Conservation (phyloP, 345 rosid species). For the Eucalyptus viminalis region DNA sequence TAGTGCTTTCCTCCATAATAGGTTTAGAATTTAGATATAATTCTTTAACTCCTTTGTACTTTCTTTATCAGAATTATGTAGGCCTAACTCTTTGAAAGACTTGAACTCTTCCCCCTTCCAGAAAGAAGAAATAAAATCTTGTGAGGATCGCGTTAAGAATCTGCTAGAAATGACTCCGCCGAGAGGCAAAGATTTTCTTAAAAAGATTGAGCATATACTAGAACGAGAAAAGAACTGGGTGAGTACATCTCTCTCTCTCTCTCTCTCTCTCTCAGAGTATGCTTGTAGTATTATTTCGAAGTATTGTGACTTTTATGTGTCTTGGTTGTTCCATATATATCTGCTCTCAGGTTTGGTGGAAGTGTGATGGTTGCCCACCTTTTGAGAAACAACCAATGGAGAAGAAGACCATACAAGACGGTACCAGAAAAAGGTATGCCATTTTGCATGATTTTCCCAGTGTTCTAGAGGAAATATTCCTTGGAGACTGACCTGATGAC, state of each 20-base stretch:
- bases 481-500: not conserved
- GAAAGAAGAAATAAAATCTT: slow-evolving; percentile 89
- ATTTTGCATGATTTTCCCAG: not conserved
- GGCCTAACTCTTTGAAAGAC: not conserved
- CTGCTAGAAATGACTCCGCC: slow-evolving; percentile 92
- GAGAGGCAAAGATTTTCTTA: slow-evolving; percentile 79
- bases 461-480: not conserved
- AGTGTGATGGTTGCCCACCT: slow-evolving; percentile 95
- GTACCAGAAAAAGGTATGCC: slow-evolving; percentile 56
- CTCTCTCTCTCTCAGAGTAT: not conserved
- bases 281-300: not conserved
- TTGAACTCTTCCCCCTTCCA: slow-evolving; percentile 3
- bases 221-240: slow-evolving; percentile 99
- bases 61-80: not conserved
- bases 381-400: slow-evolving; percentile 87
- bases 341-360: slow-evolving; percentile 85
- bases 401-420: slow-evolving; percentile 48
- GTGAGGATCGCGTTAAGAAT: slow-evolving; percentile 84
- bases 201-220: slow-evolving; percentile 69
- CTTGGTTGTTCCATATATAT: not conserved
- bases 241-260: not conserved
- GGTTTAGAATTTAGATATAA: not conserved
- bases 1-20: slow-evolving; percentile 13
- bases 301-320: not conserved
- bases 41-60: not conserved